These are phyloP conservation scores for Aspergillus fijiensis DNA, from an alignment of 2,329 filamentous ascomycete species.

Conservation along the genomic window DNA sequence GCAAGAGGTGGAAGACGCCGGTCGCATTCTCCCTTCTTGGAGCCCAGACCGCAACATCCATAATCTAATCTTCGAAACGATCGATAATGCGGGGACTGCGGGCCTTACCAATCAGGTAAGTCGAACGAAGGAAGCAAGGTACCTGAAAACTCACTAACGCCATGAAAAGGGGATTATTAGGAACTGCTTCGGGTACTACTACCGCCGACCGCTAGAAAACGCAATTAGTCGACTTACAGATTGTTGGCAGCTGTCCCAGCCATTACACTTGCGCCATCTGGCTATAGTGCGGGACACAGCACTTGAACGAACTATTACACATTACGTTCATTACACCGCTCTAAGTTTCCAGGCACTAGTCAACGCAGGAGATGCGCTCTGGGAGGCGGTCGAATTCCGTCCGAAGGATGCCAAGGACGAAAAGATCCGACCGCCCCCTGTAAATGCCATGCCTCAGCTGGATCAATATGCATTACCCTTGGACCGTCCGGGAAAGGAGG, in stretches of 20 bases:
- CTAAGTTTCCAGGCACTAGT: constrained; percentile 55
- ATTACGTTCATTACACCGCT: constrained; percentile 58
- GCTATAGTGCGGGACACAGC: constrained; percentile 56
- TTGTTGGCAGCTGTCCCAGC: constrained; percentile 59
- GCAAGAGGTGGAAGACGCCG: constrained; percentile 29
- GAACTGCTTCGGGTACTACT: constrained; percentile 51
- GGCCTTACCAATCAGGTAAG: constrained; percentile 52
- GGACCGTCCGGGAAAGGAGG: constrained; percentile 32
- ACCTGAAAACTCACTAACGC: background rate
- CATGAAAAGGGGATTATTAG: constrained; percentile 40
- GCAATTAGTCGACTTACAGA: constrained; percentile 54
- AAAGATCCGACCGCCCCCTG: constrained; percentile 27
- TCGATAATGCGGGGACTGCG: constrained; percentile 46
- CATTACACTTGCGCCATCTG: constrained; percentile 56
- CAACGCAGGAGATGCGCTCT: constrained; percentile 49
- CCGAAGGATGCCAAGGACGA: constrained; percentile 33
- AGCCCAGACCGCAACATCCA: constrained; percentile 52
- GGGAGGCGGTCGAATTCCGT: constrained; percentile 53
- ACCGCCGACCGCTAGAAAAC: constrained; percentile 55
- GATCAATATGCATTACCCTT: constrained; percentile 52
- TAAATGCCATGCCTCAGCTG: constrained; percentile 35
- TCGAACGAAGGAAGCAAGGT: background rate
- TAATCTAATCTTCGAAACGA: constrained; percentile 54
- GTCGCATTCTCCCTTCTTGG: constrained; percentile 53
- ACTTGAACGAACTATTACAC: constrained; percentile 47